Evolutionary conservation across 352 stramenopile species (phyloP), one percentile per base, ranked within the genome.

Genomic region (Pythium utonaiense): DNA sequence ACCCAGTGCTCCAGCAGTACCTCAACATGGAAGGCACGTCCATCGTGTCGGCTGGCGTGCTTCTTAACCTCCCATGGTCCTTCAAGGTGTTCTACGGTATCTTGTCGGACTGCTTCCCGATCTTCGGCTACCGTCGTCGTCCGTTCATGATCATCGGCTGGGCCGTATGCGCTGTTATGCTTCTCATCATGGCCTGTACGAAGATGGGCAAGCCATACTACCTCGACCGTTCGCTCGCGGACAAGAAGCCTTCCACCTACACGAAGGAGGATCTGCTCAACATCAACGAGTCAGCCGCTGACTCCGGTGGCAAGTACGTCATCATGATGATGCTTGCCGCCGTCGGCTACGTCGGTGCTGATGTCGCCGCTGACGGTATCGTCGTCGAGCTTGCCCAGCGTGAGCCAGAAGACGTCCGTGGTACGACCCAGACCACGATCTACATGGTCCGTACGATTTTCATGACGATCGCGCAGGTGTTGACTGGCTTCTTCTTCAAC

Each of bases 1-100:
- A 88, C 57, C 74, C 78, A 12, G 74, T 88, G 67, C 54, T 86
- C 59, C 66, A 74, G 50, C 44, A 74, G 50, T 88, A 86, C 64
- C 67, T 85, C 40, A 74, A 86, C 54, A 80, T 77, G 62, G 74
- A 70, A 24, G 75, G 73, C 30, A 61, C 73, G 21, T 66, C 82
- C 53, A 60, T 77, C 9, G 65, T 80, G 21, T 73, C 78, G 30
- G 78, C 78, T n/a, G 64, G 67, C 22, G 69, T 73, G 47, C 69
- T 88, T 1, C 54, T 86, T n/a, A 57, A 66, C 6, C 45, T 88
- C 10, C 74, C 75, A 4, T 88, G 78, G 78, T 86, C 71, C 51
- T 83, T 86, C 64, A 88, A 83, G 50, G 68, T 77, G n/a, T 70
- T 86, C 47, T 79, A 80, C 64, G 74, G 73, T n/a, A 66, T 86